Conservation (phyloP, 2,329 filamentous ascomycete genomes). For the Claviceps cyperi region DNA sequence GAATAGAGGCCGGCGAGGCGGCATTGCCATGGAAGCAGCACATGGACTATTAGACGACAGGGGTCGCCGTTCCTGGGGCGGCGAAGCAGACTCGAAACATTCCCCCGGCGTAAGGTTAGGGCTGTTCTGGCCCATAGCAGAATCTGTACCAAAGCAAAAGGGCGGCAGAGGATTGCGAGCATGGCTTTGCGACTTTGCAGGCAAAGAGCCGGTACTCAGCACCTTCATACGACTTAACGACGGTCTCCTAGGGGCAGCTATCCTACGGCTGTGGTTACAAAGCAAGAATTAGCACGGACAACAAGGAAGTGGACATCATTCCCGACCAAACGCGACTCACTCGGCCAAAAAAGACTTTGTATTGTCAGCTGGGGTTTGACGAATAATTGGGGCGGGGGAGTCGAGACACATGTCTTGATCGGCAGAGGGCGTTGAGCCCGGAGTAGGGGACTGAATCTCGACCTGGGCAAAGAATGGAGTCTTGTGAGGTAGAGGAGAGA, state of each 20-base stretch:
- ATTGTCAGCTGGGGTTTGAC: slow-evolving; percentile 33
- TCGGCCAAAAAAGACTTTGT: slow-evolving; percentile 35
- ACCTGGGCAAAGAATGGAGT: slow-evolving; percentile 50
- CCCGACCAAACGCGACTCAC: slow-evolving; percentile 25
- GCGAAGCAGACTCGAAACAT: slow-evolving; percentile 62
- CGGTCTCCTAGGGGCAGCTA: slow-evolving; percentile 56
- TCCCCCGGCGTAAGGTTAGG: slow-evolving; percentile 53
- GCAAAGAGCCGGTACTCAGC: slow-evolving; percentile 51
- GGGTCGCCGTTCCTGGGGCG: slow-evolving; percentile 53
- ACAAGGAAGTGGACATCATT: slow-evolving; percentile 4
- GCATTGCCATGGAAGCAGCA: slow-evolving; percentile 35
- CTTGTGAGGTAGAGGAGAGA: slow-evolving; percentile 88
- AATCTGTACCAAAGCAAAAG: slow-evolving; percentile 54
- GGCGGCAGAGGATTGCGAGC: slow-evolving; percentile 43
- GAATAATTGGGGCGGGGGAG: slow-evolving; percentile 36
- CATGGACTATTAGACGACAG: slow-evolving; percentile 45
- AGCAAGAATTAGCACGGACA: slow-evolving; percentile 11
- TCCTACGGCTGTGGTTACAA: slow-evolving; percentile 39
- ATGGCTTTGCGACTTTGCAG: slow-evolving; percentile 46
- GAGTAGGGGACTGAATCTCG: slow-evolving; percentile 59
- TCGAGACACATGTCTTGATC: slow-evolving; percentile 37
- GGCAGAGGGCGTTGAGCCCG: slow-evolving; percentile 31
- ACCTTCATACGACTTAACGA: slow-evolving; percentile 63
- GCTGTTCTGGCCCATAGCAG: slow-evolving; percentile 14
- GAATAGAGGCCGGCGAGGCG: slow-evolving; percentile 53